Base-by-base conservation (phyloP, 371 early-diverging fungal species). In the Syncephalastrum racemosum region DNA sequence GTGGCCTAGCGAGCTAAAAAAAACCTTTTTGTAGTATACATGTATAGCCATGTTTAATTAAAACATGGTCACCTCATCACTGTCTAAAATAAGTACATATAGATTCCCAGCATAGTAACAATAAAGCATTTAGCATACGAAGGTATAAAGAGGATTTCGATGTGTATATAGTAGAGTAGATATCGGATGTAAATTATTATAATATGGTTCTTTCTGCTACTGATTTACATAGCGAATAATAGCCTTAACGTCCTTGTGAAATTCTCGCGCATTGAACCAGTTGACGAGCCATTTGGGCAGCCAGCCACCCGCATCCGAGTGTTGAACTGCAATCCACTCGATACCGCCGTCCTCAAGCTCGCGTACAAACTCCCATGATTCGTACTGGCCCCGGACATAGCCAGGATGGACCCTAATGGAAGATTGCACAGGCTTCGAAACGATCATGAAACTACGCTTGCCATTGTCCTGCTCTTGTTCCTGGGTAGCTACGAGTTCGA, bases 301-400 rank as follows among this genome's bases (percentile, higher is more conserved):
- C 46, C 46, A 59, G 14, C 72, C 72, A 49, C 68, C 68, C 2
- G 63, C 59, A 12, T 54, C 49, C 19, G 66, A 65, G 14, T 57
- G 68, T 23, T 68, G 63, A 10, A 71, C 57, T n/a, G 66, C 68
- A 5, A 48, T 43, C 68, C 72, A 71, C 48, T 65, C 63, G 1
- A 71, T 59, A 1, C 24, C 22, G 1, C 61, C 68, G 31, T 63
- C 44, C 15, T 59, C 46, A 22, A 39, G 50, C 58, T 67, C 68
- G 14, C 42, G 41, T 20, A 68, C 66, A 2, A 43, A 6, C 48
- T 71, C 68, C 71, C 71, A 71, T 15, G 71, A 51, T 20, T 62
- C 60, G 39, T 71, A 71, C 3, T 24, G 43, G 19, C 66, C 68
- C n/a, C 68, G 66, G 10, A 63, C 66, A 41, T 62, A 51, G 8